Conservation (phyloP, 768 basidiomycete species). For the Naganishia kalamii region DNA sequence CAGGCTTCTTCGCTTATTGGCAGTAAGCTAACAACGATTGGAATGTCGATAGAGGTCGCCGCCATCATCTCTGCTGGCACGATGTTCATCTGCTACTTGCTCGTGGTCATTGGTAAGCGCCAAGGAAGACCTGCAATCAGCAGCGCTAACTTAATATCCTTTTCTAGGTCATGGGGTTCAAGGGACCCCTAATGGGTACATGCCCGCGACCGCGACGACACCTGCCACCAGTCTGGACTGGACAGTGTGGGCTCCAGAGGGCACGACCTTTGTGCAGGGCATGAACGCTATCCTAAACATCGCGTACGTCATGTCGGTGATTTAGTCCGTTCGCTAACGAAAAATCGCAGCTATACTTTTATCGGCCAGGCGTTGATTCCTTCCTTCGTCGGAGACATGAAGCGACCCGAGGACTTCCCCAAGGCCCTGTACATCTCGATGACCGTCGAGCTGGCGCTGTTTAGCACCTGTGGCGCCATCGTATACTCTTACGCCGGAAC, state of each 20-base stretch:
- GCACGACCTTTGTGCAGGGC: conserved; percentile 31
- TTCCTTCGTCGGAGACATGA: conserved; percentile 34
- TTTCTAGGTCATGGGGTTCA: conserved; percentile 26
- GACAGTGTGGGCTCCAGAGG: conserved; percentile 33
- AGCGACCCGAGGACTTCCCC: conserved; percentile 30
- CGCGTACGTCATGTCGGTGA: not conserved
- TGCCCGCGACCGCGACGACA: conserved; percentile 8
- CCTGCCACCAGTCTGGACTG: conserved; percentile 21
- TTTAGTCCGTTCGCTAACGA: not conserved
- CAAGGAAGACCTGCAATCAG: not conserved
- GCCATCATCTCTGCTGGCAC: conserved; percentile 23
- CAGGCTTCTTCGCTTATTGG: not conserved
- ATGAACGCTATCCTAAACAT: conserved; percentile 25
- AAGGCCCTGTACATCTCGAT: conserved; percentile 35
- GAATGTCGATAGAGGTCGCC: not conserved
- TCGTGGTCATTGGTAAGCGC: conserved; percentile 30
- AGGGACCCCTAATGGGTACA: conserved; percentile 31
- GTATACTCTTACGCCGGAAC: conserved; percentile 28
- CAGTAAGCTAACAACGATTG: not conserved
- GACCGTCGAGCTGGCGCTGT: conserved; percentile 30
- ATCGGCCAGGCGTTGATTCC: conserved; percentile 35
- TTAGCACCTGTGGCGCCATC: conserved; percentile 31
- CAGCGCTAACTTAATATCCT: too few relatives aligned
- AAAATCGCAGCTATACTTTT: conserved; percentile 24
- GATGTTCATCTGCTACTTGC: conserved; percentile 29